Base-by-base conservation (phyloP, 1,284 basidiomycete genomes). In the Singerocomus inundabilis region DNA sequence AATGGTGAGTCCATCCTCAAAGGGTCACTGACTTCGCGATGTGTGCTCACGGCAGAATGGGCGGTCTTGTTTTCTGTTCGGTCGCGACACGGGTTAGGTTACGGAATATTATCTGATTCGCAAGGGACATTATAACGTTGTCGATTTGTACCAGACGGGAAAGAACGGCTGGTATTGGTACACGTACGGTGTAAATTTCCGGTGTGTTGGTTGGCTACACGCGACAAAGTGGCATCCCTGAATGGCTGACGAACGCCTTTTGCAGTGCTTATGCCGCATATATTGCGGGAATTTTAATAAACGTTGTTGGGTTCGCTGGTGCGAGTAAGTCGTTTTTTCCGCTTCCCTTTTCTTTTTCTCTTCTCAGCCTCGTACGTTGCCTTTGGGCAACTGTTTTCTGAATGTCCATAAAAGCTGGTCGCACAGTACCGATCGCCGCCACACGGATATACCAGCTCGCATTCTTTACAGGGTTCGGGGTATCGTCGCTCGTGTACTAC, bases 31-130 rank as follows among this genome's bases (percentile, higher is more conserved):
- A 39, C 35, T 25, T 6, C 26, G 21, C 6, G 10, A 32, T 35
- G 1, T 37, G 31, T 13, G 6, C 50, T 61, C 38, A 39, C 25
- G 28, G 32, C 7, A 31, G 30, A 16, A 29, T 45, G 28, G 18
- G 21, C 10, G 32, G 26, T 2, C 30, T 26, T 16, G 2, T 12
- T 21, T 16, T 38, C 15, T 21, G 15, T 26, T 35, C 18, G 5
- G 18, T 21, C 38, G 15, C n/a, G 15, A 34, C 28, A 35, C 26
- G 34, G 35, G 21, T 29, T 31, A 82, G 82, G 79, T 91, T 57
- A 82, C 79, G 16, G 88, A 94, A 65, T 93, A 93, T 71, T 94
- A 84, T 71, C 59, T 92, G 30, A 78, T 93, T 51, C 78, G 86
- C 41, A 78, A 80, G 44, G 90, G 89, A 0, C 82, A 85, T 58